Evolutionary conservation across 345 rosid species (phyloP), one percentile per base, ranked within the genome.

Genomic region (Euphorbia lathyris): DNA sequence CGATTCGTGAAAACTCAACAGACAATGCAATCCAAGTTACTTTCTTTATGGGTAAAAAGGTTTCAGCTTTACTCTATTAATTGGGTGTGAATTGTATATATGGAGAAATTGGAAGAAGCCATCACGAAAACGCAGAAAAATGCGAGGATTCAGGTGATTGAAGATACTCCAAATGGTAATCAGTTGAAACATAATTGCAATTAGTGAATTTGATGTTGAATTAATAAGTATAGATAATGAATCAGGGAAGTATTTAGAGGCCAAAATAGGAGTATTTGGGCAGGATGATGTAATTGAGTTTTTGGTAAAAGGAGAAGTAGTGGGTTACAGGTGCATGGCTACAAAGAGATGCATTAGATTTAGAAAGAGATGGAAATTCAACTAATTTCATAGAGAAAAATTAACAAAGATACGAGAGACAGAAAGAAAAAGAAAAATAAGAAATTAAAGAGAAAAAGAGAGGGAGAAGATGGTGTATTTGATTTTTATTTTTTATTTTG

Each of bases 221-320:
- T 40, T 40, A 9, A 40, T 22, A n/a, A 17, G 42, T 14, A 14
- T 58, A 13, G 5, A 3, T 50, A 25, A 1, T 30, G 62, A 30
- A 68, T 60, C 82, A 91, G 95, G 95, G 43, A 76, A 78, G n/a
- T 94, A 88, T 79, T 66, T 91, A 71, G 88, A 79, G 72, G 96
- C 88, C 27, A 91, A 89, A 80, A 85, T 87, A 22, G 93, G 85
- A 71, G 88, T 90, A 48, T 88, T 85, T 77, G 90, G 85, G 25
- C 78, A 79, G 67, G 97, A 79, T 67, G 97, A 94, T 63, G 86
- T 94, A 43, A 63, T 91, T 56, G 95, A 94, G 84, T 91, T 91
- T 77, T 61, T 90, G 85, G 89, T 91, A 69, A 90, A 80, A 74
- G 84, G 87, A 67, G 97, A 90, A 66, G 93, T 84, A 71, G 95